Conservation (phyloP, 179 eudicot species). For the Silene coronaria region DNA sequence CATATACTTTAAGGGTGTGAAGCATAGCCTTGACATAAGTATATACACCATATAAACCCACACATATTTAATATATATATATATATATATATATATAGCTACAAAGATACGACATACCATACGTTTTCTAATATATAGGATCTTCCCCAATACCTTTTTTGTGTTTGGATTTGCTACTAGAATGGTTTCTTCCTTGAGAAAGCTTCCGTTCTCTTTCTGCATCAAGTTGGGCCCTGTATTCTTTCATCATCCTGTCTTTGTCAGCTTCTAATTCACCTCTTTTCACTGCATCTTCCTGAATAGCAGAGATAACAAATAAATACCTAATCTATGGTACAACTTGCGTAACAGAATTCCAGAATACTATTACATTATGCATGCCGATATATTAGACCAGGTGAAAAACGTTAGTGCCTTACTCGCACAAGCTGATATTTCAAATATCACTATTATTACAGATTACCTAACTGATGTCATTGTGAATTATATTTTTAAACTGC, state of each 20-base stretch:
- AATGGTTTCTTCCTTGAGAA: constrained; percentile 84
- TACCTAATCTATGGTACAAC: constrained; percentile 1
- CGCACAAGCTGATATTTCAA: neutral
- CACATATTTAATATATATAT: neutral
- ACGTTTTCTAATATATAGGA: neutral
- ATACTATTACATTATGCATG: too few species aligned
- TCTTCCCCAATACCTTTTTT: constrained; percentile 44
- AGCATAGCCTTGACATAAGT: neutral
- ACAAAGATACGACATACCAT: neutral
- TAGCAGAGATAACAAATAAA: constrained; percentile 10
- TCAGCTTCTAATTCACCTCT: constrained; percentile 96
- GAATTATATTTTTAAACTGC: neutral
- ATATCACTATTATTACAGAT: neutral
- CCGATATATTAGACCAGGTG: neutral
- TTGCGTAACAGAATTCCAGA: too few species aligned
- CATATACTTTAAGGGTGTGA: neutral
- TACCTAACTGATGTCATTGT: neutral
- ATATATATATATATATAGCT: too few species aligned
- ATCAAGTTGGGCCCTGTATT: constrained; percentile 90
- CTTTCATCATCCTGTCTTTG: constrained; percentile 96
- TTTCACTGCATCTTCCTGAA: constrained; percentile 82
- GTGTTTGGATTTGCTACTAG: constrained; percentile 59
- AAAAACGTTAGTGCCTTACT: neutral
- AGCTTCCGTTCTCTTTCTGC: constrained; percentile 96
- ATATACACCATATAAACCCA: neutral